A percentile compares a stretch with the other conserved stretches of the same genome.
phyloP scores from a whole-genome alignment of 2,329 filamentous ascomycete species.

The Hypomyces rosellus region DNA sequence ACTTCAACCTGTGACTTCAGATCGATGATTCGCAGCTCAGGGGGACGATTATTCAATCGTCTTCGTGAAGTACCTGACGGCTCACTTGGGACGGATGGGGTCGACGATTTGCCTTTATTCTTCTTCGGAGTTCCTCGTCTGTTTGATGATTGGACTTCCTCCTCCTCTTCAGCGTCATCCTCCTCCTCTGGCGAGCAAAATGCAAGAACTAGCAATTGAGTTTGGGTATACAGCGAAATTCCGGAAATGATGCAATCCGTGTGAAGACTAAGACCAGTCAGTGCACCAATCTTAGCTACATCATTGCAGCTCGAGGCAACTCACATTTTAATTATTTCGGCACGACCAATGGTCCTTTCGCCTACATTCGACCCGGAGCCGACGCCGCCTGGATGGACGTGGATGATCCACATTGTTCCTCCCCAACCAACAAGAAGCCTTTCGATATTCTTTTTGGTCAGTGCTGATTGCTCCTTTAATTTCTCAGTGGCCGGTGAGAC shows the following conservation, averaged over 20 bases:
- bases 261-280: conserved; percentile 55
- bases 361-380: conserved; percentile 60
- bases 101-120: conserved; percentile 39
- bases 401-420: conserved; percentile 90
- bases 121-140: conserved; percentile 24
- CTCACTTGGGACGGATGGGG: conserved; percentile 46
- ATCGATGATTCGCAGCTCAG: conserved; percentile 87
- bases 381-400: conserved; percentile 72
- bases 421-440: conserved; percentile 93
- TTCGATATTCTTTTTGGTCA: conserved; percentile 52
- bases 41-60: conserved; percentile 72
- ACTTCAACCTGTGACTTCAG: conserved; percentile 79
- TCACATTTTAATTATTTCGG: conserved; percentile 89
- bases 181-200: conserved; percentile 73
- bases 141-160: conserved; percentile 12
- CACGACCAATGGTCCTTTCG: conserved; percentile 68
- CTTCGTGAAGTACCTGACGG: conserved; percentile 61
- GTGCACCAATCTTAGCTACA: background rate
- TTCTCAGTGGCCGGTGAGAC: conserved; percentile 41
- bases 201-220: conserved; percentile 82
- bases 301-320: conserved; percentile 23
- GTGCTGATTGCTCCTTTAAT: conserved; percentile 43
- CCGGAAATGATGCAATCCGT: conserved; percentile 98
- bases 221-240: conserved; percentile 92
- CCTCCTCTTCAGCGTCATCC: conserved; percentile 45